Base-by-base conservation (phyloP, 2,329 filamentous ascomycete species). In the Colletotrichum lupini region DNA sequence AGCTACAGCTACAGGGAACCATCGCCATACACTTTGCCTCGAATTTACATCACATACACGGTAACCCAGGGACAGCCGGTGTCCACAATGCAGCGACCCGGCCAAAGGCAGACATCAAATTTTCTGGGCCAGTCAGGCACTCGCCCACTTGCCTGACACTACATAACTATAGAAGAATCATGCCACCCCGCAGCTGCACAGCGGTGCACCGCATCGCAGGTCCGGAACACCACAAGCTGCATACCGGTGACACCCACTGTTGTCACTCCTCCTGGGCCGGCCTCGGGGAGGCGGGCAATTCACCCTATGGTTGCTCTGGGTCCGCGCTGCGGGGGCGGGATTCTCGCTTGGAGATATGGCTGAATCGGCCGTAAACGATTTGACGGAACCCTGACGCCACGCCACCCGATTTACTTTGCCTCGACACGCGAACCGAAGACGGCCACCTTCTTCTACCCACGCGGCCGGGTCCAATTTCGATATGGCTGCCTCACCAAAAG, bases 111-210 rank as follows among this genome's bases (percentile, higher is more conserved):
- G 19, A 62, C 35, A 14, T 26, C 3, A 12, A 19, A 35, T n/a
- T 46, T 26, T n/a, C 63, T 59, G 32, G 28, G 24, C 64, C 64
- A 32, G 7, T 30, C 57, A 72, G 37, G 49, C 49, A n/a, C 28
- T 61, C 22, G 61, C 57, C 57, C 26, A 30, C 46, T 30, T 72
- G 70, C 49, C 32, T 67, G 62, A 56, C 60, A 65, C 58, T 24
- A 19, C 67, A 65, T 60, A 65, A 32, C 32, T 49, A 55, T 37
- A 24, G 12, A 49, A 53, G 19, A 46, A 73, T 70, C 60, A 70
- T 73, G 67, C 67, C 70, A 70, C 67, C 60, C 67, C 66, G 49
- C 70, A 65, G 55, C 37, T 72, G 69, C 69, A 68, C 37, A 37
- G 49, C 58, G 30, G 57, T 32, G 52, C 66, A 63, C 37, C 22